phyloP scores from a whole-genome alignment of 2,329 filamentous ascomycete genomes.

The Balansia obtecta region DNA sequence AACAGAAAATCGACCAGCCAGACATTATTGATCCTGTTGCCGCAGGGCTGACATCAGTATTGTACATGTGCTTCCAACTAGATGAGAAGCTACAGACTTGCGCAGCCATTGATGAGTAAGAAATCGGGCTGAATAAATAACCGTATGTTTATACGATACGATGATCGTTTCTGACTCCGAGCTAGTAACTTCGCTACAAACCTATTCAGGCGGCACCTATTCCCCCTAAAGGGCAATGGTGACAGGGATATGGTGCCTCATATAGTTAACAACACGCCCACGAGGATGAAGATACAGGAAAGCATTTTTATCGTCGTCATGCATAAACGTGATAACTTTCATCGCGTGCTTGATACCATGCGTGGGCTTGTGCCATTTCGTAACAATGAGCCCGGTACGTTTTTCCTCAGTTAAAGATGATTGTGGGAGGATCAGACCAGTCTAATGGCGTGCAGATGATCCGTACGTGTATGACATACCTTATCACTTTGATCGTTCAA shows the following conservation, averaged over 20 bases:
- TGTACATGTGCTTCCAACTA: constrained; percentile 19
- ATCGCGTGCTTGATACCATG: constrained; percentile 33
- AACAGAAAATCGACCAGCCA: constrained; percentile 16
- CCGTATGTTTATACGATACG: not conserved
- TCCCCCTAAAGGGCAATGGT: constrained; percentile 30
- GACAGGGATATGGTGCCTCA: constrained; percentile 18
- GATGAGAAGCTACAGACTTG: constrained; percentile 15
- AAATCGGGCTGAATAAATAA: not conserved
- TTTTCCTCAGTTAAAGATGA: not conserved
- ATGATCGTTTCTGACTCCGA: constrained; percentile 4
- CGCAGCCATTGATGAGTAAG: constrained; percentile 15
- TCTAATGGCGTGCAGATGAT: constrained; percentile 17
- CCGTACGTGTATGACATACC: constrained; percentile 50
- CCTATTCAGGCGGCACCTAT: constrained; percentile 53
- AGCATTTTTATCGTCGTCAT: constrained; percentile 46
- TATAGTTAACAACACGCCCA: constrained; percentile 38
- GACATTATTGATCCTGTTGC: constrained; percentile 17
- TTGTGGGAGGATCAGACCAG: not conserved
- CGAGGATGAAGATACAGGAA: constrained; percentile 47
- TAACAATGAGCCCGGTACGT: constrained; percentile 25
- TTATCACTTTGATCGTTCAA: constrained; percentile 50
- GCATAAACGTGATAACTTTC: constrained; percentile 35
- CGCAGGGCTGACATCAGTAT: constrained; percentile 17
- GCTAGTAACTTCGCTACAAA: constrained; percentile 19
- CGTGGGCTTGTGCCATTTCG: constrained; percentile 25